Percentiles rank a stretch among this genome's conserved stretches.
phyloP scores from a whole-genome alignment of 2,329 filamentous ascomycete species.

The Calonectria pseudoturangicola region DNA sequence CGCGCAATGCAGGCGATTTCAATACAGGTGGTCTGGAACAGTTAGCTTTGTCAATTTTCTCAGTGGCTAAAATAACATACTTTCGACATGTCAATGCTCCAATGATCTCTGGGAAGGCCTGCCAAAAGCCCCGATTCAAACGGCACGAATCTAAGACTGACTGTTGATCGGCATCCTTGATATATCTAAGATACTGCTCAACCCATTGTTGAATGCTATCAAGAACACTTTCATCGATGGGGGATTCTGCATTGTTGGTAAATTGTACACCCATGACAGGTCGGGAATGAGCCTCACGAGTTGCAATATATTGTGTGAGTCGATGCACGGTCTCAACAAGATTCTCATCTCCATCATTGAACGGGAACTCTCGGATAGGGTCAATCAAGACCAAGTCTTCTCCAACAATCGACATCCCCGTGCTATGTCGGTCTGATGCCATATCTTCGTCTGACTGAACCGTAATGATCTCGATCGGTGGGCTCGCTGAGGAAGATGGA shows the following conservation, averaged over 20 bases:
- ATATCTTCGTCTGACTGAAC: slow-evolving; percentile 62
- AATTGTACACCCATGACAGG: neutral
- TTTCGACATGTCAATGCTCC: slow-evolving; percentile 58
- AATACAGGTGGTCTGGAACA: slow-evolving; percentile 52
- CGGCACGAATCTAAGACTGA: slow-evolving; percentile 65
- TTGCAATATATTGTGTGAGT: slow-evolving; percentile 61
- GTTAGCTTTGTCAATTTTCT: slow-evolving; percentile 27
- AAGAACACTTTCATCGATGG: slow-evolving; percentile 67
- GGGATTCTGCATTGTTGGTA: slow-evolving; percentile 61
- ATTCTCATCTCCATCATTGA: slow-evolving; percentile 58
- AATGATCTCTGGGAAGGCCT: slow-evolving; percentile 70
- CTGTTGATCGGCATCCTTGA: slow-evolving; percentile 58
- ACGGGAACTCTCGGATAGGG: slow-evolving; percentile 69
- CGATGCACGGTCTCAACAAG: slow-evolving; percentile 59
- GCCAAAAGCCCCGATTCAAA: slow-evolving; percentile 71
- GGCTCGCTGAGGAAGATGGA: slow-evolving; percentile 64
- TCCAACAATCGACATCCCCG: slow-evolving; percentile 52
- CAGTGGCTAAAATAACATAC: slow-evolving; percentile 57
- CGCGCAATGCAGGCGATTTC: slow-evolving; percentile 54
- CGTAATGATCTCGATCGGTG: slow-evolving; percentile 66
- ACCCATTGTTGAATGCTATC: slow-evolving; percentile 70
- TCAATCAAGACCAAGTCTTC: slow-evolving; percentile 58
- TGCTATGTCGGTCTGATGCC: slow-evolving; percentile 58
- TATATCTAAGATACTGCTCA: slow-evolving; percentile 66
- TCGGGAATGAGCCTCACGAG: slow-evolving; percentile 50